phyloP scores from a whole-genome alignment of 805 yeast species.

The Lachancea nothofagi region DNA sequence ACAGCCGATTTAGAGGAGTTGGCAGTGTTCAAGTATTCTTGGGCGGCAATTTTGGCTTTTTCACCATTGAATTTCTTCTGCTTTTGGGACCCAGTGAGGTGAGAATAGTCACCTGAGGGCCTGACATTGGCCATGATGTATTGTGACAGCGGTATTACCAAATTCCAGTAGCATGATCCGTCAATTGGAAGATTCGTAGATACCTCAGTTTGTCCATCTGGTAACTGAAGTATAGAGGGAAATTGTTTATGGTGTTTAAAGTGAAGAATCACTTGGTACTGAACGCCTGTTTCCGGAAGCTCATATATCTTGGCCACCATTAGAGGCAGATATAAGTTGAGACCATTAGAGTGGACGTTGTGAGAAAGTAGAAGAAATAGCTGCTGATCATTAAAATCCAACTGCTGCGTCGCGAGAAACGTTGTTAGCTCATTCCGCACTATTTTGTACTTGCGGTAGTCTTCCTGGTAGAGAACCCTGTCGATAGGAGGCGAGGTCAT shows the following conservation, averaged over 20 bases:
- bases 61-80: conserved; percentile 10
- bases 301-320: conserved; percentile 5
- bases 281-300: neutral
- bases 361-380: conserved; percentile 2
- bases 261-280: conserved; percentile 2
- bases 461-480: conserved; percentile 8
- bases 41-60: conserved; percentile 9
- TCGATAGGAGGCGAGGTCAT: neutral
- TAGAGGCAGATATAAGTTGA: conserved; percentile 6
- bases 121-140: conserved; percentile 6
- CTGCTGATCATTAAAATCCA: conserved; percentile 1
- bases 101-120: conserved; percentile 10
- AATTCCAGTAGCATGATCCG: conserved; percentile 3
- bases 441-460: conserved; percentile 8
- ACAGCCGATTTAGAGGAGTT: conserved; percentile 5
- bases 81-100: conserved; percentile 5
- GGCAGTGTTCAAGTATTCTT: conserved; percentile 4
- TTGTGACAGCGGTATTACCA: conserved; percentile 3
- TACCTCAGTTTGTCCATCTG: neutral
- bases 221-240: neutral
- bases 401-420: neutral
- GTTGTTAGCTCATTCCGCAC: conserved; percentile 6
- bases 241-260: conserved; percentile 8
- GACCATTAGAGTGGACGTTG: conserved; percentile 9
- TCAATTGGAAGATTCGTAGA: conserved; percentile 1